These are phyloP conservation scores for Gnomoniopsis smithogilvyi DNA, from an alignment of 2,329 filamentous ascomycete genomes.

Conservation along the genomic window DNA sequence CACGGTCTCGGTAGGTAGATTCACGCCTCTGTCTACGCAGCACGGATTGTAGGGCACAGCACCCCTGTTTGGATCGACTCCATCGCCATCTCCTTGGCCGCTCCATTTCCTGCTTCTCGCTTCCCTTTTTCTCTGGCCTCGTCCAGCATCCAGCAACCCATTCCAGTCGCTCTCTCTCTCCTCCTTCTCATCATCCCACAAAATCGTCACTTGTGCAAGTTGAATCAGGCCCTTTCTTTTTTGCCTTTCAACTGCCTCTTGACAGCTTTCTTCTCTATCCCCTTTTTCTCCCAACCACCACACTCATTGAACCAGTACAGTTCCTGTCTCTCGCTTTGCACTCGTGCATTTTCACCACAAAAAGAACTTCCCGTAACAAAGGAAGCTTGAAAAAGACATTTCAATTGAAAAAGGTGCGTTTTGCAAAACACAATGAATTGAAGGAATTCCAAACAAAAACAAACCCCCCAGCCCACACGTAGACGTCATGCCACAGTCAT, in stretches of 20 bases:
- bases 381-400: not conserved
- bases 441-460: too few relatives aligned
- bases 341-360: not conserved
- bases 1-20: too few relatives aligned
- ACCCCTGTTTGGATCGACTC: not conserved
- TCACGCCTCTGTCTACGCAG: not conserved
- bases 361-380: not conserved
- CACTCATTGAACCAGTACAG: constrained; percentile 14
- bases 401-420: not conserved
- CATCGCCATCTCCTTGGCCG: not conserved
- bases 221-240: constrained; percentile 13
- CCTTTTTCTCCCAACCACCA: constrained; percentile 7
- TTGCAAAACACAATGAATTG: too few relatives aligned
- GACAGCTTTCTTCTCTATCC: constrained; percentile 5
- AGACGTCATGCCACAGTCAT: constrained; percentile 7
- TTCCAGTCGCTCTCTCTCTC: constrained; percentile 2
- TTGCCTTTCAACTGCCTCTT: constrained; percentile 13
- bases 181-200: not conserved
- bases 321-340: not conserved
- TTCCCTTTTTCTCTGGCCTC: not conserved
- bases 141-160: not conserved
- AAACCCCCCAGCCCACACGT: too few relatives aligned
- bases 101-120: constrained; percentile 2
- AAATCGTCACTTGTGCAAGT: constrained; percentile 6
- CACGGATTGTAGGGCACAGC: too few relatives aligned